Evolutionary conservation across 257 asterid species (phyloP).

Genomic region (Petunia axillaris): DNA sequence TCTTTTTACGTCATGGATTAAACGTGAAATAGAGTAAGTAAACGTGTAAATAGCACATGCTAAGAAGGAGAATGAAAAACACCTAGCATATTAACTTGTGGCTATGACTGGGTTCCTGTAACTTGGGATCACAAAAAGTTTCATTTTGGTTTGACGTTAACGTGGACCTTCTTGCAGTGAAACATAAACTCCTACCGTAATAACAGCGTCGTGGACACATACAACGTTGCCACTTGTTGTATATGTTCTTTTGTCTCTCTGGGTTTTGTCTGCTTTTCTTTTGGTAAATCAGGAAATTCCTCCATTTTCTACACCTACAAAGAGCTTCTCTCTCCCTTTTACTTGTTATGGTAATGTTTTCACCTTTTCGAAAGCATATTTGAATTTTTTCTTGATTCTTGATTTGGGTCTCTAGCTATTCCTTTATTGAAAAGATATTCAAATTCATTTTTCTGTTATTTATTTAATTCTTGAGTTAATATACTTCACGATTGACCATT

Average conservation of each 20-base stretch:
- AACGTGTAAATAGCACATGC: constrained; percentile 10
- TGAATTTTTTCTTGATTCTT: background rate
- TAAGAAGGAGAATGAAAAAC: background rate
- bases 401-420: background rate
- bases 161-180: background rate
- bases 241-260: background rate
- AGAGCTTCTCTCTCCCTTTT: constrained; percentile 17
- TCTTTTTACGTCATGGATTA: constrained; percentile 12
- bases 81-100: background rate
- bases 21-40: constrained; percentile 16
- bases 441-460: background rate
- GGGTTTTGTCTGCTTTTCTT: background rate
- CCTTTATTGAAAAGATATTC: background rate
- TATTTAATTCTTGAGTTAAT: background rate
- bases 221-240: constrained; percentile 6
- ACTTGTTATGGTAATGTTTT: background rate
- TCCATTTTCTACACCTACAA: background rate
- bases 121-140: background rate
- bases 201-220: background rate
- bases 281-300: background rate
- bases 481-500: background rate
- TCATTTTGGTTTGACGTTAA: background rate
- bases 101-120: background rate
- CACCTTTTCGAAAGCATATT: background rate
- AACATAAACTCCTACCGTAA: background rate